Conservation (phyloP, 768 basidiomycete genomes). For the Boletus vermiculosoides region DNA sequence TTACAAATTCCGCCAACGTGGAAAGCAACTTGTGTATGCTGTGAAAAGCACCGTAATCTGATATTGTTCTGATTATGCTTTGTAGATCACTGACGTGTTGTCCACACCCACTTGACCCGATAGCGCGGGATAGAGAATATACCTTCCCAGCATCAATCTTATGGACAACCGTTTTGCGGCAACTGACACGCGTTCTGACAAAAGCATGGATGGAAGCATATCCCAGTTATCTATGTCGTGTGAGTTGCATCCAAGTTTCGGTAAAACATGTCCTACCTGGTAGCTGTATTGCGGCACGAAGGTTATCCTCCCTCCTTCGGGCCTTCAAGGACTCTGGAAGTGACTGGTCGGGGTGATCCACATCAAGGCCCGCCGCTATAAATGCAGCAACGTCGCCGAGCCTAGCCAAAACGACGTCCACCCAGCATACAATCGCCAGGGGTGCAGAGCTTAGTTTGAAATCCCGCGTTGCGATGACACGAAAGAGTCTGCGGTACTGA, state of each 20-base stretch:
- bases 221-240: conserved; percentile 50
- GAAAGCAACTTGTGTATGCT: conserved; percentile 15
- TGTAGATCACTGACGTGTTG: conserved; percentile 19
- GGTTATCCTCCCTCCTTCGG: conserved; percentile 49
- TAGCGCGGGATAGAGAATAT: conserved; percentile 49
- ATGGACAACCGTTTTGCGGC: conserved; percentile 59
- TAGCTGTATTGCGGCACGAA: conserved; percentile 65
- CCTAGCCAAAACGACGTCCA: conserved; percentile 57
- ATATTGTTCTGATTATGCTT: neutral
- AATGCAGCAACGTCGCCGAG: conserved; percentile 40
- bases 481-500: conserved; percentile 50
- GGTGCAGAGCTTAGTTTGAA: conserved; percentile 20
- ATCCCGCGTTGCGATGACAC: conserved; percentile 39
- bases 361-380: conserved; percentile 30
- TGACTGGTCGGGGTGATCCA: conserved; percentile 7
- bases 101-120: conserved; percentile 15
- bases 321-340: conserved; percentile 31
- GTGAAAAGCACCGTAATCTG: conserved; percentile 2
- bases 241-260: conserved; percentile 10
- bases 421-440: conserved; percentile 58
- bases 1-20: conserved; percentile 21
- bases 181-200: conserved; percentile 52
- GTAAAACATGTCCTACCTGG: conserved; percentile 45
- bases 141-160: conserved; percentile 53
- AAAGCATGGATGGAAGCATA: conserved; percentile 43